Evolutionary conservation across 78 protist species (phyloP), one percentile per base, ranked within the genome.

Genomic region (Tieghemostelium lacteum): DNA sequence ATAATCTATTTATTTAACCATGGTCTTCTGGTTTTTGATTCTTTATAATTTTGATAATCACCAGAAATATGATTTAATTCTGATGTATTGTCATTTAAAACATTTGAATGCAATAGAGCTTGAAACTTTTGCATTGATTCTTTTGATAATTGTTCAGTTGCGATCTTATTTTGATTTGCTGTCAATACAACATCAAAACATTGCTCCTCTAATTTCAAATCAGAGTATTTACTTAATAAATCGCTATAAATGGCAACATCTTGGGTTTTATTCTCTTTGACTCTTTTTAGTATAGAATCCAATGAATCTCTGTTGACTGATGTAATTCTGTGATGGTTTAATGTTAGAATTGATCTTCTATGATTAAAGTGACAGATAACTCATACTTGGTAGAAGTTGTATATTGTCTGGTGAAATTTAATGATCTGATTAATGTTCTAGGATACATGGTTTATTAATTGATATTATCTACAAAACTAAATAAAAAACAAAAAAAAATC

Each of bases 1-100:
- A 5, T 62, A 29, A 29, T 74, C 39, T 24, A 40, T 60, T 74
- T 20, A 22, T 80, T 80, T 67, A 66, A 66, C 74, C 75, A 80
- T 65, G 88, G 88, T 80, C 75, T 65, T 80, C 77, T 65, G n/a
- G 88, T 80, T 28, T 29, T 12, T 16, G 88, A 40, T 67, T 69
- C 88, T 49, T 66, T 80, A 50, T 67, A 80, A 37, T 28, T 5
- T 64, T 66, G 36, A 67, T 45, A 80, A 8, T 80, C 88, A 0
- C 36, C 29, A 24, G n/a, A 29, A 57, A 80, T 67, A n/a, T 80
- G 29, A 19, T 67, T 60, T 4, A 80, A 45, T 19, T 19, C 49
- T 16, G 39, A 16, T 6, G 10, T 10, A 69, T 37, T 37, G 45
- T 69, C 75, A 37, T 39, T 60, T 49, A 69, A 69, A 39, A 45